phyloP scores from a whole-genome alignment of 1,284 basidiomycete genomes.

The Cryptococcus deneoformans region DNA sequence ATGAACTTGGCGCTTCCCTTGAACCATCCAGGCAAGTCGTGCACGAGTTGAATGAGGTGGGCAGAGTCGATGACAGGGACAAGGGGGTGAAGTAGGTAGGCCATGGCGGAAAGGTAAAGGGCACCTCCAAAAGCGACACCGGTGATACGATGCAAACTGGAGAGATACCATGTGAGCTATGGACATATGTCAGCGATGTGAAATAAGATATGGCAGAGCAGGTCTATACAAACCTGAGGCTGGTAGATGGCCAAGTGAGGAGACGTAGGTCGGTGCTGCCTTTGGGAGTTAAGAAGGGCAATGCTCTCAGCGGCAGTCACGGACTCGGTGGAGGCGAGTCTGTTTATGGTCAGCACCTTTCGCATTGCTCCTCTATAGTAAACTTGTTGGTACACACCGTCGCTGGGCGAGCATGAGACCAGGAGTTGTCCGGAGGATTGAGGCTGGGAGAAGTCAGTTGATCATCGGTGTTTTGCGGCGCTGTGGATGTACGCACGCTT shows the following conservation, averaged over 20 bases:
- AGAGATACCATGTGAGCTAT: slow-evolving; percentile 71
- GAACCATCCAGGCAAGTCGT: slow-evolving; percentile 62
- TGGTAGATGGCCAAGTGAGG: slow-evolving; percentile 98
- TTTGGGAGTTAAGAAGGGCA: slow-evolving; percentile 75
- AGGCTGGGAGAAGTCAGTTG: slow-evolving; percentile 12
- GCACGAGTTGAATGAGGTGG: slow-evolving; percentile 69
- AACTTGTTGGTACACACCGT: slow-evolving; percentile 11
- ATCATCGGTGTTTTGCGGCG: neutral
- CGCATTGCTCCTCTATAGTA: neutral
- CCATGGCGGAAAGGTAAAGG: slow-evolving; percentile 83
- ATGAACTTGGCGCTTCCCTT: slow-evolving; percentile 73
- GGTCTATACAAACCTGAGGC: slow-evolving; percentile 62
- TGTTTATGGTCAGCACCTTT: neutral
- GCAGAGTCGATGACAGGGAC: slow-evolving; percentile 63
- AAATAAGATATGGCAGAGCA: neutral
- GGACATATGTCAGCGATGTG: neutral
- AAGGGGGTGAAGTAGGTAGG: slow-evolving; percentile 79
- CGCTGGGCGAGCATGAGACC: slow-evolving; percentile 22
- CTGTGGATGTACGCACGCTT: slow-evolving; percentile 7
- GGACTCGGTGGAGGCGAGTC: slow-evolving; percentile 29
- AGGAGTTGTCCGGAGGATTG: slow-evolving; percentile 22
- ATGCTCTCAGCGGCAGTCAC: slow-evolving; percentile 37
- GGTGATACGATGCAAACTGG: slow-evolving; percentile 81
- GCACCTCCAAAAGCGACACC: slow-evolving; percentile 76
- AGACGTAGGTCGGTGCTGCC: slow-evolving; percentile 76